Base-by-base conservation (phyloP, 2,329 filamentous ascomycete genomes). In the Sarocladium kiliense region DNA sequence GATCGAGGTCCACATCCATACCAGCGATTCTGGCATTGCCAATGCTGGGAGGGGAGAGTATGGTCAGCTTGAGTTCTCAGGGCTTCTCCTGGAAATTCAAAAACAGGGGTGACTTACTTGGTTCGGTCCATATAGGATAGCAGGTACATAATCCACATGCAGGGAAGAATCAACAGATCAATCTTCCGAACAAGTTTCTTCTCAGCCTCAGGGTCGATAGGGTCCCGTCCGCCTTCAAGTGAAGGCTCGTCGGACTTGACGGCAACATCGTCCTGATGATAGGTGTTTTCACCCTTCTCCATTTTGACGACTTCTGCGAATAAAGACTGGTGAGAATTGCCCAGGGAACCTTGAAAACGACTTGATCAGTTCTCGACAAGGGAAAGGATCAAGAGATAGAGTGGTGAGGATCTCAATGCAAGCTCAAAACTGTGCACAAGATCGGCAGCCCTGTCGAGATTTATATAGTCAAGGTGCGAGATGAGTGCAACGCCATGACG, bases 81-180 rank as follows among this genome's bases (percentile, higher is more conserved):
- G 41, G 23, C 10, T 25, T 26, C 16, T 25, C 18, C 10, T 45
- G 21, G 7, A 39, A 6, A 45, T 45, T 26, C 9, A 21, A 26
- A 26, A 45, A 25, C 11, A 19, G 23, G 18, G 18, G 3, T 49
- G 18, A 74, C 77, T 63, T 74, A 89, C 88, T 93, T 49, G 85
- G 78, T 79, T 27, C 79, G 68, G 65, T 85, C 82, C 53, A 85
- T 74, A 62, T 83, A 85, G 60, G 77, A 81, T 2, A 85, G 68
- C 0, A 85, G 68, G 59, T 84, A 85, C 47, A 85, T 76, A 64
- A 75, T 19, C 69, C 85, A 73, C 85, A 89, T 58, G 78, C 66
- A 69, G 2, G 77, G 77, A 16, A 71, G 55, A 16, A 71, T 54
- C 36, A 59, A 66, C 26, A 78, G 59, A 11, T 76, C 68, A 60